Conservation (phyloP, 2,329 filamentous ascomycete species). For the Microdochium bolleyi region DNA sequence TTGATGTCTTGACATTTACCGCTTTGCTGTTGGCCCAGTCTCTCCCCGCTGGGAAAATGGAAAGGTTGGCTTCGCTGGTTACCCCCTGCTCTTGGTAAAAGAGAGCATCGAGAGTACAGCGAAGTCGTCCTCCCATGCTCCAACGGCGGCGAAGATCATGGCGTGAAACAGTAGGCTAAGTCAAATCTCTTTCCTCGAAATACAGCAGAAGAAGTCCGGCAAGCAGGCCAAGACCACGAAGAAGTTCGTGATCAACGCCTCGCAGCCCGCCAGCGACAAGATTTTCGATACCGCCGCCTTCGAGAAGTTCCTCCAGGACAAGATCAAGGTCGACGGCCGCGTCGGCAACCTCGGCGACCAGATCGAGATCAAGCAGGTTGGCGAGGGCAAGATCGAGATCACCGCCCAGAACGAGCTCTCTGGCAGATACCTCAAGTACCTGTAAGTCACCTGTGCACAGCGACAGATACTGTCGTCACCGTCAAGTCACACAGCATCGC, state of each 20-base stretch:
- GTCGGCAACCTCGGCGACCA: conserved; percentile 95
- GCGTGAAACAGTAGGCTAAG: conserved; percentile 95
- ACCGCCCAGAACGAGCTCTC: conserved; percentile 97
- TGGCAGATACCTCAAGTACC: conserved; percentile 98
- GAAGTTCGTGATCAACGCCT: conserved; percentile 99
- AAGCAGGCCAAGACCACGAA: conserved; percentile 71
- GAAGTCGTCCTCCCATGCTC: conserved; percentile 1
- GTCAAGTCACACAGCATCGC: background rate
- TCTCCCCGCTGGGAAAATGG: conserved; percentile 14
- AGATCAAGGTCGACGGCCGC: conserved; percentile 99
- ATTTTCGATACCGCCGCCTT: conserved; percentile 99
- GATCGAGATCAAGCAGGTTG: conserved; percentile 82
- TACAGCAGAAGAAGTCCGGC: conserved; percentile 57
- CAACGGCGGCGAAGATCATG: conserved; percentile 31
- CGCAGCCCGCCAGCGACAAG: conserved; percentile 97
- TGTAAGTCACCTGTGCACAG: conserved; percentile 51
- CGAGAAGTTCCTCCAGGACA: conserved; percentile 99
- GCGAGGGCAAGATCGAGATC: conserved; percentile 97
- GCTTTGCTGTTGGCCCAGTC: conserved; percentile 89
- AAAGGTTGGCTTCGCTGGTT: background rate
- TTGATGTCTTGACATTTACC: conserved; percentile 38
- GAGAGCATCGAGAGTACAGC: conserved; percentile 2
- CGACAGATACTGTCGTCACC: background rate
- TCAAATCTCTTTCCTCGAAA: conserved; percentile 42
- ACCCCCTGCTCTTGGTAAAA: background rate